These are phyloP conservation scores for Salisapilia sapeloensis DNA, from an alignment of 352 stramenopile genomes.

Conservation along the genomic window DNA sequence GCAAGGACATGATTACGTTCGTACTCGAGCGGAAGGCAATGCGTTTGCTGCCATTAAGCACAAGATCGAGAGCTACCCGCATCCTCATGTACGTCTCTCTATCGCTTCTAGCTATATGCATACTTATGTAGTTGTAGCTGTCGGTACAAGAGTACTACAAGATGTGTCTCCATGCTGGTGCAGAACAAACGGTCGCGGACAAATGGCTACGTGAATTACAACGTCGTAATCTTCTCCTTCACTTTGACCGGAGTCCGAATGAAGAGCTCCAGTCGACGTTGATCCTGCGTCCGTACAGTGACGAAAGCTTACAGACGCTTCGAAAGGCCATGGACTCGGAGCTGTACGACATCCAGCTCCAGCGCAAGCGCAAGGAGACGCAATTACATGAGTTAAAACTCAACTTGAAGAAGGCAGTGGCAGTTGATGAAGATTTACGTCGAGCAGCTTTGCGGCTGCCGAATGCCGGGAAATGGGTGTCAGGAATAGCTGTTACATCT, in stretches of 20 bases:
- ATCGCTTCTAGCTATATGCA: background rate
- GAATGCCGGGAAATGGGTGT: conserved; percentile 59
- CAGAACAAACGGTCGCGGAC: conserved; percentile 44
- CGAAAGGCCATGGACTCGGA: conserved; percentile 60
- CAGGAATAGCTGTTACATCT: conserved; percentile 30
- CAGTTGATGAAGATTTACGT: conserved; percentile 25
- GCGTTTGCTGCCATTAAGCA: conserved; percentile 52
- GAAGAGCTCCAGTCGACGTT: conserved; percentile 45
- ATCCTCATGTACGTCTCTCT: conserved; percentile 18
- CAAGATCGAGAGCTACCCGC: conserved; percentile 34
- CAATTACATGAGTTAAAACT: conserved; percentile 21
- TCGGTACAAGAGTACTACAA: conserved; percentile 50
- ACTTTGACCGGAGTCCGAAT: conserved; percentile 55
- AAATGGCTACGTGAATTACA: conserved; percentile 68
- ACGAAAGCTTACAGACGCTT: conserved; percentile 49
- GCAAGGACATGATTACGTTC: conserved; percentile 9
- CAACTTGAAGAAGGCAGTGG: conserved; percentile 25
- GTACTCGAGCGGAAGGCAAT: conserved; percentile 17
- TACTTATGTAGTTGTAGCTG: conserved; percentile 13
- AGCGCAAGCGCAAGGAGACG: conserved; percentile 30
- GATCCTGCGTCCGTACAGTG: conserved; percentile 49
- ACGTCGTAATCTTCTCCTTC: conserved; percentile 49
- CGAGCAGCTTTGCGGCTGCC: conserved; percentile 25
- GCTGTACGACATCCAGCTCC: conserved; percentile 55
- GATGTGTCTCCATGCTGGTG: conserved; percentile 51